Evolutionary conservation across 257 asterid genomes (phyloP).

Genomic region (Nicotiana knightiana): DNA sequence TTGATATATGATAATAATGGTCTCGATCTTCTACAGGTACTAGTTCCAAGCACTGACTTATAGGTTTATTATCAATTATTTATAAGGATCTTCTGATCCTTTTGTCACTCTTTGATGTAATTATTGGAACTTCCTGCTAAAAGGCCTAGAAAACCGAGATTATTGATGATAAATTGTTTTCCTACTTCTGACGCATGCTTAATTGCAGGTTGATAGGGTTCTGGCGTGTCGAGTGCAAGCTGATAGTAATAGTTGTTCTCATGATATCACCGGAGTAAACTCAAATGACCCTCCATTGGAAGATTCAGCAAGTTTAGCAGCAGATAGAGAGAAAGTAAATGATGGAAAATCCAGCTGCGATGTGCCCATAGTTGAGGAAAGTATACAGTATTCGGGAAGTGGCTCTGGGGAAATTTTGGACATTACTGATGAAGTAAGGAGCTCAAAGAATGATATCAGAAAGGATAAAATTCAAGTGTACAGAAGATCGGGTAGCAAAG

Average conservation of each 20-base stretch:
- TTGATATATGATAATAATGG: conserved; percentile 2
- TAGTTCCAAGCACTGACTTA: background rate
- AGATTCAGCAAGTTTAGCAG: conserved; percentile 36
- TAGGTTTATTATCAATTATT: background rate
- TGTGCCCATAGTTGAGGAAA: conserved; percentile 32
- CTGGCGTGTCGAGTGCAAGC: conserved; percentile 72
- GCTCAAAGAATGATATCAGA: conserved; percentile 21
- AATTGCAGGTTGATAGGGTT: conserved; percentile 78
- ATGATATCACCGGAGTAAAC: conserved; percentile 19
- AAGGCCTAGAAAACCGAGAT: background rate
- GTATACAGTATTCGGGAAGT: conserved; percentile 28
- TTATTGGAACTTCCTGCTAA: background rate
- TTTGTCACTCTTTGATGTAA: background rate
- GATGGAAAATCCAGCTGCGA: conserved; percentile 31
- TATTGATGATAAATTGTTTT: background rate
- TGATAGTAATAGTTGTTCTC: conserved; percentile 25
- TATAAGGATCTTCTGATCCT: background rate
- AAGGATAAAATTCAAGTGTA: conserved; percentile 52
- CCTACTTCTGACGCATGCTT: background rate
- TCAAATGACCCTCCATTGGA: conserved; percentile 28
- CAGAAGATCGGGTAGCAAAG: conserved; percentile 56
- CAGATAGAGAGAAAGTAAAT: conserved; percentile 24
- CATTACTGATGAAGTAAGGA: conserved; percentile 39
- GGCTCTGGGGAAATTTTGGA: conserved; percentile 37
- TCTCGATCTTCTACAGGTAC: conserved; percentile 31